Conservation (phyloP, 2,329 filamentous ascomycete genomes). For the Cordyceps tenuipes region DNA sequence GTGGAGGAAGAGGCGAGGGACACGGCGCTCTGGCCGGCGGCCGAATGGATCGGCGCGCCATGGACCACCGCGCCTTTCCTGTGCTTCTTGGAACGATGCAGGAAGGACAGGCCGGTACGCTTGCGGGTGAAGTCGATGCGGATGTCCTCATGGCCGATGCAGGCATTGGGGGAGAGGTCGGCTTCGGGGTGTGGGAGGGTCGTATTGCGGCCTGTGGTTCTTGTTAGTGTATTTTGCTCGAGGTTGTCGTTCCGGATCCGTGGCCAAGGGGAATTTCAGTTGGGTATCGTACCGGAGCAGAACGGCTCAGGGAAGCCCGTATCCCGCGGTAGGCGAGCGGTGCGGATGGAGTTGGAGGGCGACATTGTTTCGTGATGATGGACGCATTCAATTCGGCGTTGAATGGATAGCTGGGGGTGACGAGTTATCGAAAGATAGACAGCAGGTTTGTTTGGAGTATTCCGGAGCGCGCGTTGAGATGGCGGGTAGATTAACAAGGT, state of each 20-base stretch:
- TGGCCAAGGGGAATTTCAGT: not conserved
- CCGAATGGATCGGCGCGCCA: slow-evolving; percentile 28
- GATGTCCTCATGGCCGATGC: slow-evolving; percentile 47
- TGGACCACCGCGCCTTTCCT: slow-evolving; percentile 36
- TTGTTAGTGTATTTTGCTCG: not conserved
- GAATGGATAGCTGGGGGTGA: no score
- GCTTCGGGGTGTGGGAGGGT: slow-evolving; percentile 55
- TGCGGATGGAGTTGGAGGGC: not conserved
- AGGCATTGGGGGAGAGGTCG: slow-evolving; percentile 47
- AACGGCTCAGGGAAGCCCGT: slow-evolving; percentile 47
- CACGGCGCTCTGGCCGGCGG: slow-evolving; percentile 16
- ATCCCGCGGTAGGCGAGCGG: slow-evolving; percentile 26
- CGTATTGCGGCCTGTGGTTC: slow-evolving; percentile 43
- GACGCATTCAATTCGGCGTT: not conserved
- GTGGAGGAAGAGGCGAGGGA: slow-evolving; percentile 1
- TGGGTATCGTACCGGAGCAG: slow-evolving; percentile 26
- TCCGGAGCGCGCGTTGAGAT: not conserved
- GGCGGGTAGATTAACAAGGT: not conserved
- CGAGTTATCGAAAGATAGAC: no score
- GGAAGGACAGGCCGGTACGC: slow-evolving; percentile 36
- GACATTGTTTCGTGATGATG: not conserved
- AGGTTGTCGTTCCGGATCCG: not conserved
- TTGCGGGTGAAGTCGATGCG: slow-evolving; percentile 33
- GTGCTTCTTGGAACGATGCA: slow-evolving; percentile 30
- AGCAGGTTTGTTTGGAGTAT: not conserved